Conservation (phyloP, 345 rosid species). For the Eucalyptus sp. region DNA sequence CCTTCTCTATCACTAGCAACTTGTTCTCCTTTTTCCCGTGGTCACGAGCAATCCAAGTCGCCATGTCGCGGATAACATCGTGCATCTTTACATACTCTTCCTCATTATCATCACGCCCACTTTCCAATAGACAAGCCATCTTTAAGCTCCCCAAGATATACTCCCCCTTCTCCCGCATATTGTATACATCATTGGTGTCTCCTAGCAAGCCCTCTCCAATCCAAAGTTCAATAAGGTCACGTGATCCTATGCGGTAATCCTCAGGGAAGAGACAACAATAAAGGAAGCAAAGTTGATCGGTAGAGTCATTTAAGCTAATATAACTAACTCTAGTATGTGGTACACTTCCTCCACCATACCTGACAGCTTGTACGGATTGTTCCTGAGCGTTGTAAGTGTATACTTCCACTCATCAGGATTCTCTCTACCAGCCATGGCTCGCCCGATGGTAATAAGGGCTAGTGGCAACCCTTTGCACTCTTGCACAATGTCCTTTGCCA, state of each 20-base stretch:
- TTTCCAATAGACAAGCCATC: no score
- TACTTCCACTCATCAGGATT: no score
- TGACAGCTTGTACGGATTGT: no score
- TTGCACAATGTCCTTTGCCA: no score
- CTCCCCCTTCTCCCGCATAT: accelerated
- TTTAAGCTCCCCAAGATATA: accelerated
- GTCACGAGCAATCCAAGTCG: background rate
- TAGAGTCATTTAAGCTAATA: accelerated
- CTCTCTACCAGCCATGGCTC: no score
- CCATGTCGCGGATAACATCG: background rate
- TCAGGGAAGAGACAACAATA: no score
- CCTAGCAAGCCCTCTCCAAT: no score
- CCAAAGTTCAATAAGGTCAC: accelerated
- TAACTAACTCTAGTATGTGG: background rate
- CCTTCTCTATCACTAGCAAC: background rate
- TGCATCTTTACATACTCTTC: no score
- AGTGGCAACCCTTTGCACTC: no score
- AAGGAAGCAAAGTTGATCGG: accelerated
- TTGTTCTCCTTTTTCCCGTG: background rate
- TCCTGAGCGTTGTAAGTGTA: no score
- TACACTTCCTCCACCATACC: background rate
- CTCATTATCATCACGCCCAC: accelerated
- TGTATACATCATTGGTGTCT: accelerated
- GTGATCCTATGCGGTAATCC: accelerated
- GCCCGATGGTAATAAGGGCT: no score